Base-by-base conservation (phyloP, 345 rosid species). In the Atalantia buxifolia region DNA sequence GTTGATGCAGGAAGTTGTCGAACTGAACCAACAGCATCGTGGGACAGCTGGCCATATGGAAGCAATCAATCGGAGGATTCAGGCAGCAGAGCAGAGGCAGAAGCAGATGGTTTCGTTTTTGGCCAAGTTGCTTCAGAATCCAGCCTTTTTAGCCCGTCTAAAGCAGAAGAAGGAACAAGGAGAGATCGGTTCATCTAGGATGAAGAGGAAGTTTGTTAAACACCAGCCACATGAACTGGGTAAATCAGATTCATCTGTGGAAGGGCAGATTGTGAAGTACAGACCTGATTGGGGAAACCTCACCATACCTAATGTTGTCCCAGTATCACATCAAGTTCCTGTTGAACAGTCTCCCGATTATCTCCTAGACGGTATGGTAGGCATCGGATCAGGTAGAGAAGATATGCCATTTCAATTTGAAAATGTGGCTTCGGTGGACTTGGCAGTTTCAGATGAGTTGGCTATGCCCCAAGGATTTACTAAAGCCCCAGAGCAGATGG, bases 71-170 rank as follows among this genome's bases (percentile, higher is more conserved):
- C 86, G 86, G 84, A 88, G 91, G 76, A 80, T 96, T 73, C 86
- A 85, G 80, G 88, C 83, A 71, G 92, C 98, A 33, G 95, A 90
- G 84, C 83, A 85, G 77, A 85, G 92, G 74, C 98, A 94, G 90
- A 92, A 89, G 79, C 91, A 85, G 61, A 86, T 96, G 90, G 82
- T 94, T 60, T 88, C 93, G 0, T 92, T 88, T 86, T 85, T 94
- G 70, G 95, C 90, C 65, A 94, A 94, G 85, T 80, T 92, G 73
- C 79, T 92, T 70, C 93, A 88, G 57, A 87, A 90, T 67, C 91
- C 92, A 1, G 69, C 81, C 45, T 92, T 92, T 81, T 28, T 93
- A 77, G 87, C 89, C 28, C 87, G 74, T 56, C 86, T 93, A 28
- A 78, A 78, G 81, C 84, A 77, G 55, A 89, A 85, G 85, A 90